Percentiles rank a stretch among this genome's conserved stretches.
These are phyloP conservation scores for Cystobasidium sp. DNA, from an alignment of 1,284 basidiomycete species.

Conservation along the genomic window DNA sequence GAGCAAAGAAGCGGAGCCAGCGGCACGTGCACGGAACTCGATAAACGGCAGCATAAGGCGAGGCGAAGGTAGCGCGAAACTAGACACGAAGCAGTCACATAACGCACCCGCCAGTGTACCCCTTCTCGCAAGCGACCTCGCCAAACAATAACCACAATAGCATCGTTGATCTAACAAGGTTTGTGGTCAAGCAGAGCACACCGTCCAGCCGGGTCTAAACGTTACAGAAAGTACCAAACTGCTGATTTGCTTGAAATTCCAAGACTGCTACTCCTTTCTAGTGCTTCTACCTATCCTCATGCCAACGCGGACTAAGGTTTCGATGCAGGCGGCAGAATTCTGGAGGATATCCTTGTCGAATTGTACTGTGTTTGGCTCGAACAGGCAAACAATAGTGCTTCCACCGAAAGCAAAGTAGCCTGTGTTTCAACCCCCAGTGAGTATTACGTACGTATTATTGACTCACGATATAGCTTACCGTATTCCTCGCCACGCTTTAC, in stretches of 20 bases:
- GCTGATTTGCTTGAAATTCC: neutral
- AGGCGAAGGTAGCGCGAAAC: too few species aligned
- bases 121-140: too few species aligned
- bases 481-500: slow-evolving; percentile 85
- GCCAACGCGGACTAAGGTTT: slow-evolving; percentile 67
- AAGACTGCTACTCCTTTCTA: neutral
- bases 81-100: too few species aligned
- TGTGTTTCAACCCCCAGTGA: neutral
- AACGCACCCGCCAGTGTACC: too few species aligned
- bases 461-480: slow-evolving; percentile 56
- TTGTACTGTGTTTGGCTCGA: slow-evolving; percentile 76
- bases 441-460: neutral
- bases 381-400: slow-evolving; percentile 83
- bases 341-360: slow-evolving; percentile 70
- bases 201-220: too few species aligned
- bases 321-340: slow-evolving; percentile 55
- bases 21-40: too few species aligned
- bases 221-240: too few species aligned
- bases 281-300: slow-evolving; percentile 66
- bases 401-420: slow-evolving; percentile 91
- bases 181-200: too few species aligned
- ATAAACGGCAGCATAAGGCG: too few species aligned
- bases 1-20: too few species aligned
- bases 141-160: too few species aligned
- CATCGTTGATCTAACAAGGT: too few species aligned